Evolutionary conservation across 148 eudicot species (phyloP).

Genomic region (Nepenthes mirabilis): DNA sequence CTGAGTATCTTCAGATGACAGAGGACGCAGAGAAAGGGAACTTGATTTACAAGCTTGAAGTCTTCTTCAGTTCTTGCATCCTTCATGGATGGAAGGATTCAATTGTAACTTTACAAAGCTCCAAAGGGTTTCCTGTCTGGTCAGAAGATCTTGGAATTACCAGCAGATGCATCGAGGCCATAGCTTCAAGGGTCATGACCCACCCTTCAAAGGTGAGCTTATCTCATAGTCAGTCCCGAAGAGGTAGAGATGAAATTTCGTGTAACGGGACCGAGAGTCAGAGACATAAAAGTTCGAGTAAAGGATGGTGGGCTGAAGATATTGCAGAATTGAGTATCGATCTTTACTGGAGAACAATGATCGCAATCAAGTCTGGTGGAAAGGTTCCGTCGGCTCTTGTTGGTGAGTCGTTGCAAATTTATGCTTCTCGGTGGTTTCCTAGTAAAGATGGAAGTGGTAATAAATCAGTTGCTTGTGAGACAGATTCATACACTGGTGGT

Average conservation of each 20-base stretch:
- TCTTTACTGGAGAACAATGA: constrained; percentile 68
- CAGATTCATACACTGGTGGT: constrained; percentile 17
- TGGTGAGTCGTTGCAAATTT: constrained; percentile 66
- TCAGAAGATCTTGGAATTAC: constrained; percentile 71
- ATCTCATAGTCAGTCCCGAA: constrained; percentile 33
- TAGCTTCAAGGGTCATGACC: constrained; percentile 39
- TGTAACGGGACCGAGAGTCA: constrained; percentile 30
- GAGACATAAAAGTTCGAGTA: constrained; percentile 15
- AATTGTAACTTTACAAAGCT: constrained; percentile 46
- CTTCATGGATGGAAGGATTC: constrained; percentile 88
- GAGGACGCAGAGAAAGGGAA: constrained; percentile 90
- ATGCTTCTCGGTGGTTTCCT: constrained; percentile 66
- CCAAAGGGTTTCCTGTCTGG: constrained; percentile 45
- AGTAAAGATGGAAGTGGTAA: constrained; percentile 10
- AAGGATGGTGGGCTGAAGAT: constrained; percentile 91
- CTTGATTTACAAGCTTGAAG: constrained; percentile 59
- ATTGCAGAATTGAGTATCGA: constrained; percentile 58
- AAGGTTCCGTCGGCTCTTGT: constrained; percentile 36
- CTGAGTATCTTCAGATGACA: constrained; percentile 83
- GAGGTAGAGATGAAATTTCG: constrained; percentile 25
- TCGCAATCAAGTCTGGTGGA: constrained; percentile 62
- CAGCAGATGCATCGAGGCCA: constrained; percentile 58
- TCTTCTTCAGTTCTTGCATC: constrained; percentile 71
- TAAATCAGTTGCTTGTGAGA: constrained; percentile 19
- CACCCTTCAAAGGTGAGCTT: constrained; percentile 37